Evolutionary conservation across 495 filamentous ascomycete species (phyloP).

Genomic region (Bombardia bombarda): DNA sequence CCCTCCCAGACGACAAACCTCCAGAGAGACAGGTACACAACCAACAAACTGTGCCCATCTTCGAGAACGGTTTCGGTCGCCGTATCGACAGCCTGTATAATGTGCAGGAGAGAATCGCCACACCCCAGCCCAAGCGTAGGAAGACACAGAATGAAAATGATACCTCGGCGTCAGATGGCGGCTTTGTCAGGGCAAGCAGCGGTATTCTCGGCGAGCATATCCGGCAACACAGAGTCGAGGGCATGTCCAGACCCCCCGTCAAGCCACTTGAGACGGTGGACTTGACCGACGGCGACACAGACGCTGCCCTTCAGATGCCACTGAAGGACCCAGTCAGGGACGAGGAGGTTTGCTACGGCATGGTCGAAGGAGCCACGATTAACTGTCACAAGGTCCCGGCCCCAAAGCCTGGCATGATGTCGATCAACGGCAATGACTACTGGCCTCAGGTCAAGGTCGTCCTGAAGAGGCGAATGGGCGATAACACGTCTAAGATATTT

Average conservation of each 20-base stretch:
- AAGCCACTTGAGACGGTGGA: constrained; percentile 47
- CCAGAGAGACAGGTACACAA: constrained; percentile 2
- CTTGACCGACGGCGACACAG: constrained; percentile 52
- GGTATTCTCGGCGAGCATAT: constrained; percentile 58
- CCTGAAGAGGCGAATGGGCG: constrained; percentile 48
- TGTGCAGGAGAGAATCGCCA: constrained; percentile 53
- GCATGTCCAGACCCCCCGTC: constrained; percentile 11
- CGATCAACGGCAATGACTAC: constrained; percentile 35
- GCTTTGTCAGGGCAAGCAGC: constrained; percentile 38
- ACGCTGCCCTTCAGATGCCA: constrained; percentile 34
- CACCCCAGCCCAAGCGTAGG: constrained; percentile 54
- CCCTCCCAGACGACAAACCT: too few species aligned
- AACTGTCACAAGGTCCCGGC: constrained; percentile 59
- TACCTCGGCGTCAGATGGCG: constrained; percentile 25
- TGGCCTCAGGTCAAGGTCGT: constrained; percentile 72
- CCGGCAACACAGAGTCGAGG: constrained; percentile 45
- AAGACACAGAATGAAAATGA: constrained; percentile 46
- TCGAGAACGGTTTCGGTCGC: constrained; percentile 29
- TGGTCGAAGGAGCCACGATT: constrained; percentile 59
- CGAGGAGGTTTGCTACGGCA: constrained; percentile 78
- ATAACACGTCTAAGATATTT: constrained; percentile 49
- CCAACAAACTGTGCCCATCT: constrained; percentile 10
- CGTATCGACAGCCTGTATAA: constrained; percentile 66
- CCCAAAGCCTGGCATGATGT: constrained; percentile 51
- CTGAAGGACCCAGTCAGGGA: constrained; percentile 25